Percentiles rank a stretch among this genome's conserved stretches.
phyloP scores from a whole-genome alignment of 306 rosid species.

The Ammopiptanthus mongolicus region DNA sequence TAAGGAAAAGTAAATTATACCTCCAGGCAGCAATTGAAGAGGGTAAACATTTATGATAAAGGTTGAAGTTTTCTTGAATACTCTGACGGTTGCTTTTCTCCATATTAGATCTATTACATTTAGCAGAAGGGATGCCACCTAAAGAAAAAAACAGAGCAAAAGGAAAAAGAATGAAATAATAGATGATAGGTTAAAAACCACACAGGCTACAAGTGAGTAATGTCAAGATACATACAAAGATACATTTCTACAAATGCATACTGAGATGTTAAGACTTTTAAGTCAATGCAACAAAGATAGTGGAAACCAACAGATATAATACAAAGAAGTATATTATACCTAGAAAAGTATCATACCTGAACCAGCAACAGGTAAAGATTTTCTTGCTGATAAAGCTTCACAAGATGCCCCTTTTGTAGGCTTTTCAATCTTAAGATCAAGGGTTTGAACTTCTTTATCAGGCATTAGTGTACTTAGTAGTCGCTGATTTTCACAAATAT shows the following conservation, averaged over 20 bases:
- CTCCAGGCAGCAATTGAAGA: constrained; percentile 47
- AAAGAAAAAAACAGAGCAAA: background rate
- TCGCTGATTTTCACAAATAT: background rate
- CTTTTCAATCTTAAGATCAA: constrained; percentile 16
- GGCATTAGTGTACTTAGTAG: background rate
- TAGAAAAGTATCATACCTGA: constrained; percentile 23
- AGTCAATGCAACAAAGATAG: background rate
- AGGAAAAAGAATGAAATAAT: constrained; percentile 1
- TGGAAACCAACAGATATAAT: background rate
- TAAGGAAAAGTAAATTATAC: constrained; percentile 24
- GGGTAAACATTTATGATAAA: constrained; percentile 33
- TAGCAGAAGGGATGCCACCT: constrained; percentile 27
- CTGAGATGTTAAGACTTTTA: background rate
- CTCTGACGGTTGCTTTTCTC: constrained; percentile 21
- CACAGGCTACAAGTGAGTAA: background rate
- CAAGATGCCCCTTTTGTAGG: background rate
- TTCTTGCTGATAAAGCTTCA: constrained; percentile 10
- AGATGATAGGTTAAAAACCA: constrained; percentile 5
- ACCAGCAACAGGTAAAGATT: constrained; percentile 6
- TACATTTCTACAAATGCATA: background rate
- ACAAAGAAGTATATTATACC: background rate
- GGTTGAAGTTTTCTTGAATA: constrained; percentile 13
- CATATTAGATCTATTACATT: constrained; percentile 9
- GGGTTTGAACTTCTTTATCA: constrained; percentile 16
- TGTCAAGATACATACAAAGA: background rate